These are phyloP conservation scores for Saccharomycopsis capsularis DNA, from an alignment of 805 yeast genomes.

Conservation along the genomic window DNA sequence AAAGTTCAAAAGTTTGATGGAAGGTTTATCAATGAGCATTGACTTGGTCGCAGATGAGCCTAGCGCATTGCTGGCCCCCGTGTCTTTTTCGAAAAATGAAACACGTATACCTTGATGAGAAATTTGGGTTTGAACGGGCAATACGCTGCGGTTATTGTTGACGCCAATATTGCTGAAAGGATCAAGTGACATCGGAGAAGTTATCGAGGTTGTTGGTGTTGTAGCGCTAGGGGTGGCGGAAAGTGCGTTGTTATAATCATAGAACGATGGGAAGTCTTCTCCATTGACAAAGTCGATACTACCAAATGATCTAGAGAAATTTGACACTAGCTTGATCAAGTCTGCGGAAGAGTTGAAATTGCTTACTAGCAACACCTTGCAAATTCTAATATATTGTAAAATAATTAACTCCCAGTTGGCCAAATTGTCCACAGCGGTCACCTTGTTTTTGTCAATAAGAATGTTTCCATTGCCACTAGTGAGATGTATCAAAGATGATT, in stretches of 20 bases:
- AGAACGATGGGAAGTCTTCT: constrained; percentile 14
- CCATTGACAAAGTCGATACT: constrained; percentile 20
- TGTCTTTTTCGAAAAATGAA: constrained; percentile 20
- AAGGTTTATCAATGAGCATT: constrained; percentile 23
- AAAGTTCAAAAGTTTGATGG: constrained; percentile 49
- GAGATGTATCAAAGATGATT: constrained; percentile 17
- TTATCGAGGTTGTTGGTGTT: constrained; percentile 2
- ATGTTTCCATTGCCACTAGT: constrained; percentile 21
- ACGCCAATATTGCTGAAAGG: constrained; percentile 8
- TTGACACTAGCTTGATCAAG: constrained; percentile 19
- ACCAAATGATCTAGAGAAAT: constrained; percentile 21
- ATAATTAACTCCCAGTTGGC: constrained; percentile 22
- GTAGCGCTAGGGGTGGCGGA: constrained; percentile 6
- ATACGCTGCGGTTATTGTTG: neutral
- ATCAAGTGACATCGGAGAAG: constrained; percentile 12
- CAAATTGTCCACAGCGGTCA: constrained; percentile 20
- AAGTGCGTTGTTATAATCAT: constrained; percentile 5
- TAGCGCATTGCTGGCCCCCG: neutral
- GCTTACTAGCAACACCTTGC: constrained; percentile 16
- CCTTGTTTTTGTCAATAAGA: constrained; percentile 21
- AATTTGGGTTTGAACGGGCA: constrained; percentile 7
- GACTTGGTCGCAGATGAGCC: constrained; percentile 11
- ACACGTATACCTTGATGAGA: constrained; percentile 17
- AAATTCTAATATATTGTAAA: constrained; percentile 19
- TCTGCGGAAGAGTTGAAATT: constrained; percentile 20